These are phyloP conservation scores for Pseudopyricularia cyperi DNA, from an alignment of 2,329 filamentous ascomycete species.

Conservation along the genomic window DNA sequence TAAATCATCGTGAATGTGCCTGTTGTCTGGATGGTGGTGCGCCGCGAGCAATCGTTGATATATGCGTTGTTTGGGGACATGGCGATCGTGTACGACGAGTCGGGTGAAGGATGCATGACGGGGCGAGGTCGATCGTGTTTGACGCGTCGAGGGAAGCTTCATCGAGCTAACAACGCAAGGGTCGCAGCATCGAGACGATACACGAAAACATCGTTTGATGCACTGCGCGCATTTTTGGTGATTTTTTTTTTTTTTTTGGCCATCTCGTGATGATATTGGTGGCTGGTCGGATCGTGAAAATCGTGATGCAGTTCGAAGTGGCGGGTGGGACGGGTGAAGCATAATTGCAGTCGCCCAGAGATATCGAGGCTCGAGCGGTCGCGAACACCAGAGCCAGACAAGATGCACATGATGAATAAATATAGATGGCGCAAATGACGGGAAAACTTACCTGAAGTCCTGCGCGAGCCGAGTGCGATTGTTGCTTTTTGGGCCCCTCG, in stretches of 20 bases:
- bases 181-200: neutral
- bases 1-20: neutral
- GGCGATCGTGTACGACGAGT: neutral
- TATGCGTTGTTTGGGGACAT: neutral
- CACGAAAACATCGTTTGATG: neutral
- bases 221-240: neutral
- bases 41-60: neutral
- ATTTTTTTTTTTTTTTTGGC: too few species aligned
- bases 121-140: neutral
- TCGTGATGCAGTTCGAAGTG: neutral
- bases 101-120: neutral
- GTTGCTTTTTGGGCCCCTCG: conserved; percentile 68
- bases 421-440: conserved; percentile 2
- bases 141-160: neutral
- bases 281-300: too few species aligned
- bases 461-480: conserved; percentile 91
- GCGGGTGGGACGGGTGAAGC: neutral
- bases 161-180: neutral
- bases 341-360: conserved; percentile 1
- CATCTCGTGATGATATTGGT: too few species aligned
- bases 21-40: neutral
- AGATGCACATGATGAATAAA: conserved; percentile 9
- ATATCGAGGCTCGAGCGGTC: neutral
- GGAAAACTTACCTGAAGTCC: conserved; percentile 72
- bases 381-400: conserved; percentile 3